Conservation (phyloP, 208 protist genomes). For the Entamoeba moshkovskii region DNA sequence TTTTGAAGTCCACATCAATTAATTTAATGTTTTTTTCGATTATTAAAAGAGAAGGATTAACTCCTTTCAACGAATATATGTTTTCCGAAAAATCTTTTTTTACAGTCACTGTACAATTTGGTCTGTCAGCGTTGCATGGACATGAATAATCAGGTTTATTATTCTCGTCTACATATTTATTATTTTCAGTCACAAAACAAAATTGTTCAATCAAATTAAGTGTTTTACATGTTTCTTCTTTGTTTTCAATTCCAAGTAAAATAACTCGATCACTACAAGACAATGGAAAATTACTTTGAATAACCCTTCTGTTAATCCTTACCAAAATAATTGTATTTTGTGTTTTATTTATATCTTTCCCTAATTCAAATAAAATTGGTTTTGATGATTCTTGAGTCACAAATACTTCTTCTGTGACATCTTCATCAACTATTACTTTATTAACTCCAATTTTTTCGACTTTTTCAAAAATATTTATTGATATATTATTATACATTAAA, state of each 20-base stretch:
- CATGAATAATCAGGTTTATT: not conserved
- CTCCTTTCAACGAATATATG: no score
- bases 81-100: not conserved
- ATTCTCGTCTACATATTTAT: not conserved
- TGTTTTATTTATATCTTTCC: not conserved
- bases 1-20: no score
- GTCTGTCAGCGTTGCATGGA: not conserved
- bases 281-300: not conserved
- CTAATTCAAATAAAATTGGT: not conserved
- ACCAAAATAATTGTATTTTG: not conserved
- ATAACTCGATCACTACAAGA: not conserved
- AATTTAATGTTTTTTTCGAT: no score
- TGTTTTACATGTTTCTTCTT: not conserved
- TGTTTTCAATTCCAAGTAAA: not conserved
- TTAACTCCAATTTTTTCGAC: not conserved
- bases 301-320: not conserved
- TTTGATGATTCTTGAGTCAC: not conserved
- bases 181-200: not conserved
- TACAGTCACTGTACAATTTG: not conserved
- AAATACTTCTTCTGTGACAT: not conserved
- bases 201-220: not conserved
- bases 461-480: not conserved
- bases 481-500: not conserved
- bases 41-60: no score
- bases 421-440: not conserved